These are phyloP conservation scores for Cercospora berteroae DNA, from an alignment of 2,329 filamentous ascomycete species.

Conservation along the genomic window DNA sequence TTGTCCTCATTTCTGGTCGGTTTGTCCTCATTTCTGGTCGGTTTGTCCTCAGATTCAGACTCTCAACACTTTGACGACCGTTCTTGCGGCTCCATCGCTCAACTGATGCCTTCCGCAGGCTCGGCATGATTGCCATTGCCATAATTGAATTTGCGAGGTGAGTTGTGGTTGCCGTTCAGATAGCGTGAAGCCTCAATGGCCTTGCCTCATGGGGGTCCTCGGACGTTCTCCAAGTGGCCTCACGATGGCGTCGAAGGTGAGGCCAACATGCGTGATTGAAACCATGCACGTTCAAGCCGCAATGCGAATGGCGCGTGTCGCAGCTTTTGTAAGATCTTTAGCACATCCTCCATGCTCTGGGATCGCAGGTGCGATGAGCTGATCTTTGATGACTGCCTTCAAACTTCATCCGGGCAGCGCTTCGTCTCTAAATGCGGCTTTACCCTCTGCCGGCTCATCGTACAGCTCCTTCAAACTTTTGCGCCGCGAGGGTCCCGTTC, in stretches of 20 bases:
- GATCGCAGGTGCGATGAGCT: background rate
- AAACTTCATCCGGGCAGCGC: constrained; percentile 12
- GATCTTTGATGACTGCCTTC: background rate
- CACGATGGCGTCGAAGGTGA: too few relatives aligned
- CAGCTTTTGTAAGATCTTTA: too few relatives aligned
- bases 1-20: too few relatives aligned
- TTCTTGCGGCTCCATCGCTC: background rate
- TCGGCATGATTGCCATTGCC: background rate
- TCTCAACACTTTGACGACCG: background rate
- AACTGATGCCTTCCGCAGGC: background rate
- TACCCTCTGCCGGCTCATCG: constrained; percentile 20
- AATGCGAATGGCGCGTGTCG: background rate
- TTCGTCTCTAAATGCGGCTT: constrained; percentile 4
- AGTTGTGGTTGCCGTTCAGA: background rate
- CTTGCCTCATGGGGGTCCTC: too few relatives aligned
- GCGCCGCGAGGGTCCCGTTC: constrained; percentile 31
- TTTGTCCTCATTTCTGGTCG: background rate
- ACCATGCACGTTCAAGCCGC: too few relatives aligned
- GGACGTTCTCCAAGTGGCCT: too few relatives aligned
- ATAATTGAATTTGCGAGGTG: background rate
- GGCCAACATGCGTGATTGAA: too few relatives aligned
- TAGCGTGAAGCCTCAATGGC: too few relatives aligned
- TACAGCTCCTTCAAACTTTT: constrained; percentile 36
- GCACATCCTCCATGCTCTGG: background rate
- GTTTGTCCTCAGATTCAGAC: background rate